Base-by-base conservation (phyloP, 169 alveolate genomes). In the Plasmodium inui region DNA sequence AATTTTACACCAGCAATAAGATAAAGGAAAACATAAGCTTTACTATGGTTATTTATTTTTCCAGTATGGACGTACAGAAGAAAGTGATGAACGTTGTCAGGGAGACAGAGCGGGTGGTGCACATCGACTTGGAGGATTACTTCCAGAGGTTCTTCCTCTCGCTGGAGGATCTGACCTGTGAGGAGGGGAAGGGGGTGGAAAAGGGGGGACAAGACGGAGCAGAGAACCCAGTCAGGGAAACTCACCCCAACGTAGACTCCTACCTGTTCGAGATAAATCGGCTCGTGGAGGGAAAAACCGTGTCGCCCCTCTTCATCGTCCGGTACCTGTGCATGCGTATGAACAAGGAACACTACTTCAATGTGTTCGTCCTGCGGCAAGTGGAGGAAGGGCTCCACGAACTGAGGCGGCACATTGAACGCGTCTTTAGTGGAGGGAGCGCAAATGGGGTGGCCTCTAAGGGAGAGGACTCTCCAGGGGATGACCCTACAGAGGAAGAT, bases 1-100 rank as follows among this genome's bases (percentile, higher is more conserved):
- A 89, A 79, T 89, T 89, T 79, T 89, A 89, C 71, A 26, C 94
- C 3, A 89, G 89, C 55, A 50, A 79, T 2, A 89, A 89, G 71
- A 67, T 89, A 61, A 89, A 89, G 72, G 89, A 89, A 32, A 57
- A 85, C 6, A 44, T 89, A 22, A 17, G 37, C 50, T 89, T 79
- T 26, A 17, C 34, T 50, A 30, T 89, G 28, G 80, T 89, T 2
- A 89, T 89, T 41, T 89, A 89, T 89, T 89, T 89, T 78, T 81
- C 89, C 19, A 89, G 71, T 44, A 19, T 14, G 0, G 82, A 41
- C 19, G 71, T 89, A 17, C 61, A 89, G 71, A 89, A 78, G 1
- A 79, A 89, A 89, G 53, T 89, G 6, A 30, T 89, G 30, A 3
- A 67, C 53, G n/a, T 89, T 1, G 22, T 89, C 2, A 28, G 82